These are phyloP conservation scores for Bothriochloa decipiens DNA, from an alignment of 176 grass and related monocot genomes.

Conservation along the genomic window DNA sequence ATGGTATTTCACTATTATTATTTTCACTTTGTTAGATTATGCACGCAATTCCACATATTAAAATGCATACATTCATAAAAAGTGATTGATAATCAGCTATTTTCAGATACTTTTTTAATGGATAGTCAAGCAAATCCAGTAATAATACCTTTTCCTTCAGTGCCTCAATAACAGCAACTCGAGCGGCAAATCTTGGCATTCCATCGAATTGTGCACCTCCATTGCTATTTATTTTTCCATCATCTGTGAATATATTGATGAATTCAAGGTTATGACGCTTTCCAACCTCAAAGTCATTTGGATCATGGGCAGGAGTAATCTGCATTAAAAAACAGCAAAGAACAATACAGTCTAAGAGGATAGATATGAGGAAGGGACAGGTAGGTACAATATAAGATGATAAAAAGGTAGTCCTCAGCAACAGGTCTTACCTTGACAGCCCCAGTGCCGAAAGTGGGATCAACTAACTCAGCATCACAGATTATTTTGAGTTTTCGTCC, in stretches of 20 bases:
- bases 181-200: constrained; percentile 75
- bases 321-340: constrained; percentile 40
- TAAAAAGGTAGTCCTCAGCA: constrained; percentile 13
- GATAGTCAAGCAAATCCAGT: background rate
- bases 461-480: constrained; percentile 78
- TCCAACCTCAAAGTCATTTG: constrained; percentile 93
- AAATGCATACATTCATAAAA: background rate
- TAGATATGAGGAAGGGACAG: background rate
- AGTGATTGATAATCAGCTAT: background rate
- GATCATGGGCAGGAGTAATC: constrained; percentile 94
- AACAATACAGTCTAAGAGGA: constrained; percentile 21
- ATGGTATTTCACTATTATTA: background rate
- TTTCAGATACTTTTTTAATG: constrained; percentile 21
- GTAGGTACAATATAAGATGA: background rate
- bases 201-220: constrained; percentile 79
- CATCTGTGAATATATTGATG: constrained; percentile 87
- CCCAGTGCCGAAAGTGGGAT: constrained; percentile 83
- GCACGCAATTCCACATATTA: background rate
- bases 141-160: constrained; percentile 67
- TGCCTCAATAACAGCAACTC: constrained; percentile 68
- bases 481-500: constrained; percentile 73
- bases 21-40: background rate
- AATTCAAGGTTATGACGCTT: constrained; percentile 91
- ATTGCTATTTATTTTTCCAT: constrained; percentile 84
- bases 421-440: constrained; percentile 78